phyloP scores from a whole-genome alignment of 495 filamentous ascomycete genomes.

The Penicillium mononematosum region DNA sequence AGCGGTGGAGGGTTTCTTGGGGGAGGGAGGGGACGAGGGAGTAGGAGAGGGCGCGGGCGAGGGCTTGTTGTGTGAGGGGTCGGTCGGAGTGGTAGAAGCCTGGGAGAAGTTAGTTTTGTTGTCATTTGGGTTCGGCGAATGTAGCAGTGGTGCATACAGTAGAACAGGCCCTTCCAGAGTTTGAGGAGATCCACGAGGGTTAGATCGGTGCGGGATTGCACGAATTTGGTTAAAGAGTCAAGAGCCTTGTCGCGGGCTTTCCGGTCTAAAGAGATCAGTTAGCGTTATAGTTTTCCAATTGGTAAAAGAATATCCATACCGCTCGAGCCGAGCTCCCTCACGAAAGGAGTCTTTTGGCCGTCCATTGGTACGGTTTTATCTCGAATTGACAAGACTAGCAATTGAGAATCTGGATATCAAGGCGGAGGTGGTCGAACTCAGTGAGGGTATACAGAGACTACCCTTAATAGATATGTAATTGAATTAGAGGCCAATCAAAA shows the following conservation, averaged over 20 bases:
- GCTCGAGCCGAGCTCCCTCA: conserved; percentile 74
- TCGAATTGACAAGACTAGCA: conserved; percentile 8
- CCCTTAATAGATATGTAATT: not conserved
- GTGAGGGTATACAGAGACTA: not conserved
- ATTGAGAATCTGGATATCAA: not conserved
- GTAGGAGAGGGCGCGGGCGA: conserved; percentile 77
- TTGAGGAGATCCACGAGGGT: conserved; percentile 77
- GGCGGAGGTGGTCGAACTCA: not conserved
- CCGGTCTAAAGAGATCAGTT: conserved; percentile 56
- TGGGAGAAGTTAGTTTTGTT: conserved; percentile 19
- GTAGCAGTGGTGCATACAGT: conserved; percentile 52
- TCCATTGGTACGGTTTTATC: conserved; percentile 39
- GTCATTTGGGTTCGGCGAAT: not conserved
- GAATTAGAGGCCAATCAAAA: not conserved
- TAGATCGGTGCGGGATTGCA: conserved; percentile 65
- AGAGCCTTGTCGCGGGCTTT: conserved; percentile 80
- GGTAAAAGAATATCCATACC: conserved; percentile 44
- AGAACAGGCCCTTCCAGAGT: conserved; percentile 96
- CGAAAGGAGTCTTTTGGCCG: conserved; percentile 62
- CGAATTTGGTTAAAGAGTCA: conserved; percentile 73
- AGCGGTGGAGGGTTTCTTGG: conserved; percentile 48
- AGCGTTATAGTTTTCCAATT: conserved; percentile 5
- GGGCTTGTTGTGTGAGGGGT: conserved; percentile 79
- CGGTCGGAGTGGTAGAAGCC: conserved; percentile 93
- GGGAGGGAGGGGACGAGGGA: conserved; percentile 66